Base-by-base conservation (phyloP, 2,329 filamentous ascomycete species). In the Setomelanomma holmii region DNA sequence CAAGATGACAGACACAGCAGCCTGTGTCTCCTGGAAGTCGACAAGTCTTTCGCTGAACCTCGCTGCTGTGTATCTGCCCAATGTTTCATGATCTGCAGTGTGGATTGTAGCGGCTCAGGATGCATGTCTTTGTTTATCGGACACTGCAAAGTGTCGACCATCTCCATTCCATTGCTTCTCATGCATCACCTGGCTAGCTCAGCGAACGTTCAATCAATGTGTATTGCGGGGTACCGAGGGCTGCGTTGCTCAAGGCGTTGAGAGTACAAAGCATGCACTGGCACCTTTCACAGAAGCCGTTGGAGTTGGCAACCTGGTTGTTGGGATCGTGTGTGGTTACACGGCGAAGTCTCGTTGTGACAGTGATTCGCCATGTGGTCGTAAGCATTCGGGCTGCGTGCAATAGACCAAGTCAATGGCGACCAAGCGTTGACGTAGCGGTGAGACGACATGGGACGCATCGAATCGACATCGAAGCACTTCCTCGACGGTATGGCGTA, bases 241-340 rank as follows among this genome's bases (percentile, higher is more conserved):
- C 44, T 51, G 19, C 17, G 24, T 51, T 41, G 38, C 40, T 43
- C 20, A 16, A 21, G 10, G 49, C 52, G 45, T 49, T 47, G 45
- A 45, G 50, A 42, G 55, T 54, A 67, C 63, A 63, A 53, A 55
- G 49, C 64, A 68, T 68, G 66, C 57, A 66, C 44, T 65, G 55
- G 60, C 65, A 67, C 66, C 62, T 71, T 53, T 66, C 66, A 71
- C 63, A 64, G 34, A 66, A 61, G 61, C 67, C 63, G 64, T 68
- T 71, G 35, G 49, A 48, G 45, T 58, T 45, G 53, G 33, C 58
- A 60, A 71, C 71, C 71, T 57, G 71, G 71, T 73, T 64, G 53
- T 60, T 61, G 71, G 71, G 63, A 61, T 45, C 53, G 57, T 27
- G 53, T 64, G 56, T 56, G 60, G 71, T 73, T 52, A 60, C 63